Evolutionary conservation across 2,329 filamentous ascomycete genomes (phyloP).

Genomic region (Alternaria sp.): DNA sequence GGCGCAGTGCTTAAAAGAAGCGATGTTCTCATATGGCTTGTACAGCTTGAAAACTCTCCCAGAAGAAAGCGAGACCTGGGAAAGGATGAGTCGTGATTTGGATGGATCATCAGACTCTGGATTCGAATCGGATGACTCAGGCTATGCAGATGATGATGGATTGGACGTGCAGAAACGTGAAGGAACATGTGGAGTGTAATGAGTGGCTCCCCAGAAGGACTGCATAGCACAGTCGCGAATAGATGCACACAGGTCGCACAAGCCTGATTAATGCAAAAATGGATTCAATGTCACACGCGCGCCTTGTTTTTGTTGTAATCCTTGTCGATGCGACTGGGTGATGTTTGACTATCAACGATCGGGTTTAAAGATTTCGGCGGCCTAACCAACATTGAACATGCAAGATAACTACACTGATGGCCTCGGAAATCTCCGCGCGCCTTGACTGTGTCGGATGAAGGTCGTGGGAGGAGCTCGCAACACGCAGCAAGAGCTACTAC

Average conservation of each 20-base stretch:
- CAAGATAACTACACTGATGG: neutral
- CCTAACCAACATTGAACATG: slow-evolving; percentile 2
- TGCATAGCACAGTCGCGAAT: neutral
- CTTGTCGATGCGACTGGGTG: slow-evolving; percentile 2
- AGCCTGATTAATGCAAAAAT: slow-evolving; percentile 1
- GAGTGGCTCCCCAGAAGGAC: neutral
- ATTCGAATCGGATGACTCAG: neutral
- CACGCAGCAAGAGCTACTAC: neutral
- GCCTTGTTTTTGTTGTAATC: slow-evolving; percentile 1
- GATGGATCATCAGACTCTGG: neutral
- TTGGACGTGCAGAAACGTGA: neutral
- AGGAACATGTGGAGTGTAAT: neutral
- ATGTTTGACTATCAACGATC: neutral
- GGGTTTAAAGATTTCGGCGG: neutral
- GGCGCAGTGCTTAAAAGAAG: neutral
- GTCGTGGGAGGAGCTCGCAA: neutral
- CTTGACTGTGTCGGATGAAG: neutral
- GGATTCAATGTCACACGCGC: neutral
- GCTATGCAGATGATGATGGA: neutral
- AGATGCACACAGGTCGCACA: neutral
- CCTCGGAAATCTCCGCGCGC: neutral
- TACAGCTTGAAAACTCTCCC: neutral
- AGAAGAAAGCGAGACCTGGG: slow-evolving; percentile 2
- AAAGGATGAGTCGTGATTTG: neutral
- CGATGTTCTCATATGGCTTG: neutral